These are phyloP conservation scores for Alternaria postmessia DNA, from an alignment of 2,329 filamentous ascomycete species.

Conservation along the genomic window DNA sequence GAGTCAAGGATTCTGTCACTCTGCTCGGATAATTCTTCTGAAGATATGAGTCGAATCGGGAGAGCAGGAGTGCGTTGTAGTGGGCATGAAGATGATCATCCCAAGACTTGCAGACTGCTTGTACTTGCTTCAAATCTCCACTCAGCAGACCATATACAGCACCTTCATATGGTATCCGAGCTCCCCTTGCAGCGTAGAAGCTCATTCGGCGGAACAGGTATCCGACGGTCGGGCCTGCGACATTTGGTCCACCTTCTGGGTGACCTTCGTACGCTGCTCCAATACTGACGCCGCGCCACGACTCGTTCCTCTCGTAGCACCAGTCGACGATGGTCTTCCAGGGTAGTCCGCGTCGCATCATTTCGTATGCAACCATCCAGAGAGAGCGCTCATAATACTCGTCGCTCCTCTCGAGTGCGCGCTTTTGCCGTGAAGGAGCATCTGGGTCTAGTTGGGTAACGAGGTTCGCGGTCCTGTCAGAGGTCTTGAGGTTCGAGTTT, in stretches of 20 bases:
- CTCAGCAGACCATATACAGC: constrained; percentile 92
- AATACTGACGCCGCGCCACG: constrained; percentile 86
- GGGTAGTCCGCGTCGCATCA: constrained; percentile 82
- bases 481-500: constrained; percentile 58
- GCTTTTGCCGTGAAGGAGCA: constrained; percentile 79
- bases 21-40: constrained; percentile 61
- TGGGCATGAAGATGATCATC: constrained; percentile 88
- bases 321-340: constrained; percentile 80
- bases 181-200: constrained; percentile 74
- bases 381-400: constrained; percentile 88
- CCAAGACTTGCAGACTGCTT: constrained; percentile 78
- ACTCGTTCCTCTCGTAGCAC: constrained; percentile 85
- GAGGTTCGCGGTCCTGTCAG: constrained; percentile 64
- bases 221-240: constrained; percentile 52
- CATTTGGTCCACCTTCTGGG: constrained; percentile 51
- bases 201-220: constrained; percentile 80
- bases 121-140: constrained; percentile 80
- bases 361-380: constrained; percentile 94
- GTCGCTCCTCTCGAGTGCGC: constrained; percentile 81
- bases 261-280: constrained; percentile 68
- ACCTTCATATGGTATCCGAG: constrained; percentile 78
- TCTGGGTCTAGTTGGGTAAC: constrained; percentile 94
- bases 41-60: constrained; percentile 79
- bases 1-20: constrained; percentile 62
- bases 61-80: constrained; percentile 84